Percentiles rank a stretch among this genome's conserved stretches.
Evolutionary conservation across 257 asterid species (phyloP).

Genomic region (Rauvolfia tetraphylla): DNA sequence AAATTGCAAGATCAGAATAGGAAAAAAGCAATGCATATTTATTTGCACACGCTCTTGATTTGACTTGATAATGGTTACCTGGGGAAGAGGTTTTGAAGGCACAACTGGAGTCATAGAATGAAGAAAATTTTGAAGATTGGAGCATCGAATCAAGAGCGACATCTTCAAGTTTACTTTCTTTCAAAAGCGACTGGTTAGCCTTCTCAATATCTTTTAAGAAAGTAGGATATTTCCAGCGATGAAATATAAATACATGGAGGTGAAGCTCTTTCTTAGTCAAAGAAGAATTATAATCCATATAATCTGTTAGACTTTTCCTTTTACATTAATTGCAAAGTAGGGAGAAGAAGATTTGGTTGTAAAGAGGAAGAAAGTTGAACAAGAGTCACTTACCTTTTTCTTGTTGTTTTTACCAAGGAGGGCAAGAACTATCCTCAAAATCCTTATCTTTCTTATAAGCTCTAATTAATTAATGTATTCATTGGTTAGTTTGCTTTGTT

Average conservation of each 20-base stretch:
- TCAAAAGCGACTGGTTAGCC: no score
- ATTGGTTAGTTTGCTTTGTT: no score
- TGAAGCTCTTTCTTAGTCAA: not conserved
- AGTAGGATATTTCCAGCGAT: not conserved
- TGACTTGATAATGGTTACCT: slow-evolving; percentile 9
- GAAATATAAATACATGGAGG: not conserved
- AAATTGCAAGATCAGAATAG: not conserved
- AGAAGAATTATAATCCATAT: not conserved
- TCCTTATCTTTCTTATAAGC: no score
- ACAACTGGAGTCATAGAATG: slow-evolving; percentile 24
- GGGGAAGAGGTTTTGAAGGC: slow-evolving; percentile 14
- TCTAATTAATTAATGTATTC: no score
- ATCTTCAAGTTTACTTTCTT: not conserved
- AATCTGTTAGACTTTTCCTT: not conserved
- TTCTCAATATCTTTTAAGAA: not conserved
- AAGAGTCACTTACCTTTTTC: not conserved
- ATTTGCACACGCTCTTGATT: no score
- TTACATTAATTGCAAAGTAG: not conserved
- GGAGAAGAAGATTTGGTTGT: not conserved
- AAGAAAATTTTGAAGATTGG: slow-evolving; percentile 25
- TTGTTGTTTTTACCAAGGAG: not conserved
- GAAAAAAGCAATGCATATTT: no score
- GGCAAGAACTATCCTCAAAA: not conserved
- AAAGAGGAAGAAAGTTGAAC: not conserved
- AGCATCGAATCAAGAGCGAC: not conserved